Evolutionary conservation across 441 rosid species (phyloP).

Genomic region (Pelargonium citronellum): DNA sequence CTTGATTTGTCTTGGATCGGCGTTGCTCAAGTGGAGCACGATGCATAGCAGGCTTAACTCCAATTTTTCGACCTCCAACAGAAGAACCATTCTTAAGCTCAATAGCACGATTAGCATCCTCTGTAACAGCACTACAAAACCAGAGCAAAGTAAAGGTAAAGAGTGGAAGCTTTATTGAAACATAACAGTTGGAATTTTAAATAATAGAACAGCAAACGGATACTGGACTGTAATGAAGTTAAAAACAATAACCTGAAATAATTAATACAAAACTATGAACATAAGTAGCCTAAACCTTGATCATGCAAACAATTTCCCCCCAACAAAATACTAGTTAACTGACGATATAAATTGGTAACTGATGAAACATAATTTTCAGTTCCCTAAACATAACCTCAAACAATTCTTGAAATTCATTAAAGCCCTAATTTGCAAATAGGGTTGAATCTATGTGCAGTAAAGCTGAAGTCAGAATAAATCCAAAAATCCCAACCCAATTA

Average conservation of each 20-base stretch:
- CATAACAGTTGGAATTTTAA: neutral
- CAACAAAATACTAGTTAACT: neutral
- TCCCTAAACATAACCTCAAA: neutral
- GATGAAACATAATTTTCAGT: neutral
- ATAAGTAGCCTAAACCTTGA: no score
- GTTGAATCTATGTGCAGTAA: neutral
- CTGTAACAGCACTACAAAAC: constrained; percentile 64
- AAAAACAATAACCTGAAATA: neutral
- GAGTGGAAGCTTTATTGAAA: neutral
- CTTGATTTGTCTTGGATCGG: constrained; percentile 53
- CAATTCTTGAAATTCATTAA: neutral
- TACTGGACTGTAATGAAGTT: neutral
- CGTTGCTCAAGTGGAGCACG: constrained; percentile 74
- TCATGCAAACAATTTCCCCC: no score
- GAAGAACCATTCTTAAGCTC: constrained; percentile 62
- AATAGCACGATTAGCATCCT: constrained; percentile 76
- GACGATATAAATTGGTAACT: neutral
- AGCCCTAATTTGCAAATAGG: neutral
- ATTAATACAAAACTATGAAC: no score
- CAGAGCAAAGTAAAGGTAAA: constrained; percentile 10
- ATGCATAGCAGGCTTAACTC: constrained; percentile 73
- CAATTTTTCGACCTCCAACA: constrained; percentile 74
- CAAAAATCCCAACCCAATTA: no score
- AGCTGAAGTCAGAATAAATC: no score
- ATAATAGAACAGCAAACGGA: neutral